Evolutionary conservation across 192 early-diverging fungal genomes (phyloP), one percentile per base, ranked within the genome.

Genomic region (Coemansia sp.): DNA sequence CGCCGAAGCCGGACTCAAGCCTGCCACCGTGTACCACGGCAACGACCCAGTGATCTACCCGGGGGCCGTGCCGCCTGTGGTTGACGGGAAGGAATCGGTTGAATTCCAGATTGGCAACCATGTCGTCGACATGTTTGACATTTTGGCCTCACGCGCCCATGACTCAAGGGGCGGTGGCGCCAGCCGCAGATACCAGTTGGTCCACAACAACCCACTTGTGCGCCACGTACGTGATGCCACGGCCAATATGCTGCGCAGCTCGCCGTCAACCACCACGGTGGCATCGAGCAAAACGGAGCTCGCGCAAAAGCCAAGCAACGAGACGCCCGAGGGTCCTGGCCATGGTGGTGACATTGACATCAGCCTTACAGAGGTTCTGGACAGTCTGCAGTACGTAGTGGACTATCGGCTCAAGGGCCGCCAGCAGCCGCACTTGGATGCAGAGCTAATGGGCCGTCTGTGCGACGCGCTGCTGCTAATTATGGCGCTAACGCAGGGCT

Each of bases 351-450:
- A 45, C 16, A 48, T 44, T 11, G 67, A 66, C 40, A 32, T 76
- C 38, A 69, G 52, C 44, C 63, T 76, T 14, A 53, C 66, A 30
- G 93, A 96, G 67, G 87, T 95, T 38, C 83, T 97, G 17, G 84
- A 85, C 23, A 86, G 95, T 11, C 79, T 97, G 48, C 90, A 89
- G 46, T 97, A 96, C 72, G 93, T 96, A 20, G 91, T 94, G 82
- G 90, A 96, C 60, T 94, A 89, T 69, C 87, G 91, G 18, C 84
- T 97, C 53, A 88, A 88, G 53, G 90, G 89, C 48, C 87, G 89
- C 11, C 87, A 90, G 58, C 86, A 89, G 79, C 84, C 82, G 38
- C 84, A 87, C 51, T 84, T 98, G 30, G 92, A 96, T 30, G 65
- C 60, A 5, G 83, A 59, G 5, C 66, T 98, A 38, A 98, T 98